Evolutionary conservation across 345 rosid genomes (phyloP), one percentile per base, ranked within the genome.

Genomic region (Camelina hispida): DNA sequence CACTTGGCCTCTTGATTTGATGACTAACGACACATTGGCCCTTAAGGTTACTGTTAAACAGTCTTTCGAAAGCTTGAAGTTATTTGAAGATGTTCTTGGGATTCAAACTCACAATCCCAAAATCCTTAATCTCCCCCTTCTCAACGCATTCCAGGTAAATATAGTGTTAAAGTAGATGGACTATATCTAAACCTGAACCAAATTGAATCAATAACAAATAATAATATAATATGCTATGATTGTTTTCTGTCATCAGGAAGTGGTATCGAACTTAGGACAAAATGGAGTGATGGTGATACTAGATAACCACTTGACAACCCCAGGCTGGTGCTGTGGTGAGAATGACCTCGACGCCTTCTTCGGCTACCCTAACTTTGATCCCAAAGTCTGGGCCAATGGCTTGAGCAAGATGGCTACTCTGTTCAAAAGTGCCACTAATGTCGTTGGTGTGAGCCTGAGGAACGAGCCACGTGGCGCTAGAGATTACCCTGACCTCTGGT

Each of bases 291-390:
- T 91, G 96, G 96, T 89, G 77, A 88, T 93, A 64, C 62, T 89
- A 2, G 97, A 93, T 83, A 91, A 91, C 77, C 96, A 93, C 82
- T 34, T 93, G 25, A 91, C 87, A 81, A 83, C 73, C 51, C 96
- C 98, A 0, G 93, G 96, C n/a, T 93, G 97, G 98, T 93, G 98
- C 40, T 91, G 97, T 77, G 60, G 90, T 42, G 80, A 66, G 40
- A 71, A 35, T 20, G 97, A 93, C 23, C 96, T 84, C 66, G 89
- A 89, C 78, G 97, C 96, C n/a, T 93, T 91, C 84, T 89, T 91
- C 55, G 98, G 96, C 6, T 96, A 93, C 71, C 78, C 62, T 7
- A 80, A 81, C 74, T 91, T 93, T 74, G 77, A 84, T 51, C 97
- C 98, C 6, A 82, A 76, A 42, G 38, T 68, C 14, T 93, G 98